These are phyloP conservation scores for Candida tetrigidarum DNA, from an alignment of 1,139 yeast species.

Conservation along the genomic window DNA sequence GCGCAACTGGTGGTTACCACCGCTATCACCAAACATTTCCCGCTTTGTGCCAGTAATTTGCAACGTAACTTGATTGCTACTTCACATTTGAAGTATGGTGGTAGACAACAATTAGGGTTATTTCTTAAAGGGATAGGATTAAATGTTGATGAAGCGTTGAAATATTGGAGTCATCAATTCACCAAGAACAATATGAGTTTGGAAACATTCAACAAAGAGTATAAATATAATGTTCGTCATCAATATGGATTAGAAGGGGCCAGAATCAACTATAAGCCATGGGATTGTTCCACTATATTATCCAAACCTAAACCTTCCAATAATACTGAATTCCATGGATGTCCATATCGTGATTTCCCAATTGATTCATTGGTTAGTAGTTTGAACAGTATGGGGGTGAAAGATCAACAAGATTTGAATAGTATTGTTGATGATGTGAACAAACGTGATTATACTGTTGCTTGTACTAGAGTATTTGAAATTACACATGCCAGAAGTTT, in stretches of 20 bases:
- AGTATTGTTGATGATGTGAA: conserved; percentile 68
- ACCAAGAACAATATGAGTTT: conserved; percentile 57
- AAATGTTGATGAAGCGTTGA: conserved; percentile 82
- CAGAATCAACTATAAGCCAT: conserved; percentile 81
- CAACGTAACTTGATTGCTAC: conserved; percentile 61
- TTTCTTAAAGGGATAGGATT: conserved; percentile 91
- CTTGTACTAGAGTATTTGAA: conserved; percentile 91
- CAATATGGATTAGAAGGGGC: conserved; percentile 92
- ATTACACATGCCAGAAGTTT: conserved; percentile 61
- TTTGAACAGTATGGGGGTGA: conserved; percentile 70
- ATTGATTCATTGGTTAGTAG: conserved; percentile 61
- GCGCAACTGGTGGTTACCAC: conserved; percentile 64
- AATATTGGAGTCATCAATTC: conserved; percentile 82
- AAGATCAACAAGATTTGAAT: conserved; percentile 62
- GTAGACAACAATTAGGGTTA: conserved; percentile 83
- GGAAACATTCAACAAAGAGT: conserved; percentile 86
- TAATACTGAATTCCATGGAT: conserved; percentile 82
- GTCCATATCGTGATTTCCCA: conserved; percentile 84
- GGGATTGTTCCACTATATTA: conserved; percentile 81
- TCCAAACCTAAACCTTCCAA: conserved; percentile 68
- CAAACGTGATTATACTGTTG: conserved; percentile 74
- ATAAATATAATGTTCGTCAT: conserved; percentile 85
- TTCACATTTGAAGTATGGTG: conserved; percentile 80
- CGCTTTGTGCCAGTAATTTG: conserved; percentile 78
- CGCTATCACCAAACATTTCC: conserved; percentile 67